phyloP scores from a whole-genome alignment of 352 stramenopile species.

The Phytophthora melonis region DNA sequence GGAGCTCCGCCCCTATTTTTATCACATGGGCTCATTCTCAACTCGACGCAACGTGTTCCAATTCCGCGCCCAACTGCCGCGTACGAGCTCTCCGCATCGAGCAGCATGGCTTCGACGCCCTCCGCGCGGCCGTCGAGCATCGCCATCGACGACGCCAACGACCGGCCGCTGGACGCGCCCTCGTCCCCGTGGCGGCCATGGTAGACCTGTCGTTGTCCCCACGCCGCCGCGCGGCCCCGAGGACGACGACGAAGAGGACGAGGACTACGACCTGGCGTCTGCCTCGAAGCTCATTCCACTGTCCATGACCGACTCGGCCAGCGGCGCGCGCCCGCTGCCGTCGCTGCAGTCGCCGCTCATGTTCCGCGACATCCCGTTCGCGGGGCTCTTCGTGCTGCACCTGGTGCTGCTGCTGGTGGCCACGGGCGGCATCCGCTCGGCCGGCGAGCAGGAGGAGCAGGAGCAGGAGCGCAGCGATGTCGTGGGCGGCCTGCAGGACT shows the following conservation, averaged over 20 bases:
- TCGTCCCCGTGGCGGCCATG: constrained; percentile 51
- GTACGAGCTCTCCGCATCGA: background rate
- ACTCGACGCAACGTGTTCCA: background rate
- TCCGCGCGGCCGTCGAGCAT: constrained; percentile 46
- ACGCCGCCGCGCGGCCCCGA: constrained; percentile 8
- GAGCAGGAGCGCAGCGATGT: constrained; percentile 38
- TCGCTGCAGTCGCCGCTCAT: constrained; percentile 69
- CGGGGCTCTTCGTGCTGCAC: constrained; percentile 61
- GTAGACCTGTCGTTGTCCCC: constrained; percentile 71
- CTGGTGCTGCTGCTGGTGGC: constrained; percentile 58
- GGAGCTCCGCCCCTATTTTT: background rate
- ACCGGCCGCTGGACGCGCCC: constrained; percentile 23
- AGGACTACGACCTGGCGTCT: constrained; percentile 38
- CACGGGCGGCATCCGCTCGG: constrained; percentile 50
- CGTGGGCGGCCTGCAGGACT: constrained; percentile 35
- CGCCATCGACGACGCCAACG: constrained; percentile 48
- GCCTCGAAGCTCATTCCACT: constrained; percentile 69
- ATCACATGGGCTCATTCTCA: background rate
- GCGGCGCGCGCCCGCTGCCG: constrained; percentile 63
- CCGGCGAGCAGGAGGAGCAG: constrained; percentile 29
- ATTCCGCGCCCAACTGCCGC: constrained; percentile 12
- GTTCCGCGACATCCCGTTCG: constrained; percentile 69
- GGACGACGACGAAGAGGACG: constrained; percentile 18
- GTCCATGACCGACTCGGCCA: constrained; percentile 74
- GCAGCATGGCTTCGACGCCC: constrained; percentile 31